These are phyloP conservation scores for Alternaria sp. DNA, from an alignment of 2,329 filamentous ascomycete genomes.

Conservation along the genomic window DNA sequence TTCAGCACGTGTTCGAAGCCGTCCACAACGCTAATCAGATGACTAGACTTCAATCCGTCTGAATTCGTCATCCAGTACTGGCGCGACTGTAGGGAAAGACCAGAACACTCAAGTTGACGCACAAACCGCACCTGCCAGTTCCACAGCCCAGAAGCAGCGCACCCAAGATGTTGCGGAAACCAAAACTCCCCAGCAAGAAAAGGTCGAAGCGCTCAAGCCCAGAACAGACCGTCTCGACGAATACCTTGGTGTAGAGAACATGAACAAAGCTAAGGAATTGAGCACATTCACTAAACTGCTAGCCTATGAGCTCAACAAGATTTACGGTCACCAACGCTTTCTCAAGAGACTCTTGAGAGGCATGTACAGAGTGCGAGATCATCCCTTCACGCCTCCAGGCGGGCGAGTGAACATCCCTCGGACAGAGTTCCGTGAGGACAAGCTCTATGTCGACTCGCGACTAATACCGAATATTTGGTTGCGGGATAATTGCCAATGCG, in stretches of 20 bases:
- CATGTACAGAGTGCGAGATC: conserved; percentile 4
- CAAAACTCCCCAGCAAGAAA: not conserved
- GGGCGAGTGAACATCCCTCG: not conserved
- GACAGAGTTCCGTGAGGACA: conserved; percentile 4
- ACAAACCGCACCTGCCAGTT: not conserved
- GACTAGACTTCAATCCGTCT: not conserved
- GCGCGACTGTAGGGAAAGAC: not conserved
- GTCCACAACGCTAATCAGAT: not conserved
- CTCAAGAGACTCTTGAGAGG: not conserved
- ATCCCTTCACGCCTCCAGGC: too few relatives aligned
- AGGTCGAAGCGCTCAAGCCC: not conserved
- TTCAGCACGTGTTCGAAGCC: not conserved
- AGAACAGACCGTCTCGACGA: not conserved
- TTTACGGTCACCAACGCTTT: conserved; percentile 1
- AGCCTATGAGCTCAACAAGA: not conserved
- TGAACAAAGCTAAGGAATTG: not conserved
- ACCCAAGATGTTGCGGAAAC: not conserved
- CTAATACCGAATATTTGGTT: conserved; percentile 46
- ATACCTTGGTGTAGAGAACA: not conserved
- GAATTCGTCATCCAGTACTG: not conserved
- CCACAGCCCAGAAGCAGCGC: not conserved
- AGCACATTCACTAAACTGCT: not conserved
- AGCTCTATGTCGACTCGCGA: conserved; percentile 6
- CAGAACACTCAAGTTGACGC: not conserved
- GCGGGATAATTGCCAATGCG: conserved; percentile 76